Percentiles rank a stretch among this genome's conserved stretches.
Evolutionary conservation across 2,329 filamentous ascomycete species (phyloP).

Genomic region (Microsporum audouinii): DNA sequence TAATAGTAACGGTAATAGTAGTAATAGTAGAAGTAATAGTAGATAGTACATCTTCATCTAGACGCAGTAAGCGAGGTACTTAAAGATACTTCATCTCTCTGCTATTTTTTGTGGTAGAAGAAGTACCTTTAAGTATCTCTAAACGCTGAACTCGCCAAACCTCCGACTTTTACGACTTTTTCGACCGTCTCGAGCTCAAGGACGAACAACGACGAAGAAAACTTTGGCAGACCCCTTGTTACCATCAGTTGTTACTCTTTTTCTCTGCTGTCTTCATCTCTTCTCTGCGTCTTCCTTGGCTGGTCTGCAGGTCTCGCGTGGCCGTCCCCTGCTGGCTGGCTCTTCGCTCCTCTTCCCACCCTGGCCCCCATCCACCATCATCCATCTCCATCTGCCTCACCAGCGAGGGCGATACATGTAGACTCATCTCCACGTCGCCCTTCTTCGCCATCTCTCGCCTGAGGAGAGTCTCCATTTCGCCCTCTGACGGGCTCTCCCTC

Average conservation of each 20-base stretch:
- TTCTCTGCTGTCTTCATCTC: not conserved
- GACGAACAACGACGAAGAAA: too few relatives aligned
- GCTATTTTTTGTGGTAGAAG: not conserved
- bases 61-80: not conserved
- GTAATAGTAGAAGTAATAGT: not conserved
- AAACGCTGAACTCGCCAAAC: not conserved
- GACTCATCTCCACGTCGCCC: not conserved
- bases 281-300: not conserved
- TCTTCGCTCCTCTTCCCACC: not conserved
- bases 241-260: not conserved
- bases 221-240: not conserved
- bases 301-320: not conserved
- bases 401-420: too few relatives aligned
- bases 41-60: not conserved
- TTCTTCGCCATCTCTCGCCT: not conserved
- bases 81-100: not conserved
- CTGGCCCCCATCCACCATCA: not conserved
- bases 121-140: not conserved
- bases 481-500: not conserved
- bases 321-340: slow-evolving; percentile 2
- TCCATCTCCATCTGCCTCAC: not conserved
- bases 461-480: not conserved
- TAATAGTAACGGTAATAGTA: not conserved
- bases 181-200: not conserved
- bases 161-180: not conserved